These are phyloP conservation scores for Bacterosira constricta DNA, from an alignment of 108 stramenopile species.

Conservation along the genomic window DNA sequence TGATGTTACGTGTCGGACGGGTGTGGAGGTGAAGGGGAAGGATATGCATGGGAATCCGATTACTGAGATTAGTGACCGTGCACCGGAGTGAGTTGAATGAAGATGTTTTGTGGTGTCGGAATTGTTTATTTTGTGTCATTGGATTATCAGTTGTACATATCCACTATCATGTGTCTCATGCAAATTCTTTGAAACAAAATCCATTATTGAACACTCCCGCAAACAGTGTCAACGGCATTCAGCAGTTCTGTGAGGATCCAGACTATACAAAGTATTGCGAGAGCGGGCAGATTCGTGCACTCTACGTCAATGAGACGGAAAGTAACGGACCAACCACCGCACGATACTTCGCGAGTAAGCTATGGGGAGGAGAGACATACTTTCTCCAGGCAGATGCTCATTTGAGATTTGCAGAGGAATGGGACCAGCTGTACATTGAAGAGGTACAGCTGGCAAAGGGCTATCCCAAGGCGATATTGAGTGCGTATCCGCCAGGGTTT, in stretches of 20 bases:
- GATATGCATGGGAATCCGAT: slow-evolving; percentile 48
- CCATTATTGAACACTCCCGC: no score
- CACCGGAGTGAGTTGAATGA: slow-evolving; percentile 65
- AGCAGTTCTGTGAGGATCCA: slow-evolving; percentile 66
- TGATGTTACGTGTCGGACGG: slow-evolving; percentile 65
- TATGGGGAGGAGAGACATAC: slow-evolving; percentile 93
- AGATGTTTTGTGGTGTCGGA: background rate
- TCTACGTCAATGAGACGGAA: slow-evolving; percentile 91
- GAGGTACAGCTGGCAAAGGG: slow-evolving; percentile 61
- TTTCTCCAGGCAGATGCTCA: slow-evolving; percentile 93
- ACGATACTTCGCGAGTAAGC: slow-evolving; percentile 86
- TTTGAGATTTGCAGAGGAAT: slow-evolving; percentile 72
- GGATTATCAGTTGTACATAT: background rate
- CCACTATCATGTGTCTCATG: background rate
- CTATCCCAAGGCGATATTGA: slow-evolving; percentile 79
- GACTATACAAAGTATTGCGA: slow-evolving; percentile 63
- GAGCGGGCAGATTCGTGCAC: slow-evolving; percentile 72
- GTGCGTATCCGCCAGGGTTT: slow-evolving; percentile 85
- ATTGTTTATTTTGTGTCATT: background rate
- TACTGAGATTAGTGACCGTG: slow-evolving; percentile 61
- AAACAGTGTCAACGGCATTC: slow-evolving; percentile 54
- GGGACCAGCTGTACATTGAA: slow-evolving; percentile 77
- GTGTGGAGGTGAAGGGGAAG: slow-evolving; percentile 73
- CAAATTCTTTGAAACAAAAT: no score
- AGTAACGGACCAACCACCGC: slow-evolving; percentile 90